Evolutionary conservation across 2,329 filamentous ascomycete genomes (phyloP).

Genomic region (Seiridium unicorne): DNA sequence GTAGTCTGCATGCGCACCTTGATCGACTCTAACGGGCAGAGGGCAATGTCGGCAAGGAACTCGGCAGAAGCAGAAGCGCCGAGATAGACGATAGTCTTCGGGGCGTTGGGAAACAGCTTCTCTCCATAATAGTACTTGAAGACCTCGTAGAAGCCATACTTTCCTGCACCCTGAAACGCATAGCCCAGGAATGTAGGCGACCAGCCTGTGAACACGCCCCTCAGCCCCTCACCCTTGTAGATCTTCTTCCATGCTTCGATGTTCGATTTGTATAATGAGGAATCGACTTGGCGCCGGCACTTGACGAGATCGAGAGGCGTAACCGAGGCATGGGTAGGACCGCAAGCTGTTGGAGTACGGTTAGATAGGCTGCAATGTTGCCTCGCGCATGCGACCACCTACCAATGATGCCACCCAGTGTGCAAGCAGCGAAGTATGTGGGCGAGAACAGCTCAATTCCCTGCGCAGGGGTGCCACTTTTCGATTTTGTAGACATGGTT

Average conservation of each 20-base stretch:
- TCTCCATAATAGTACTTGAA: constrained; percentile 87
- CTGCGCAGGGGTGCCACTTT: background rate
- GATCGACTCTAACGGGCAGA: constrained; percentile 81
- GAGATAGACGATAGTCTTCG: constrained; percentile 77
- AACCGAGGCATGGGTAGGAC: constrained; percentile 10
- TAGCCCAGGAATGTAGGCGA: constrained; percentile 80
- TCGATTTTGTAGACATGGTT: constrained; percentile 5
- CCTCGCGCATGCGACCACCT: background rate
- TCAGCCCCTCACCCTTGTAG: constrained; percentile 67
- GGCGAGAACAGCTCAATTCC: constrained; percentile 12
- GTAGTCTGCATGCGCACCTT: constrained; percentile 85
- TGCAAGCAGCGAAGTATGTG: constrained; percentile 11
- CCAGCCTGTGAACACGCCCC: constrained; percentile 84
- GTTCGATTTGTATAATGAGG: constrained; percentile 79
- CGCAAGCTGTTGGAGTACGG: constrained; percentile 3
- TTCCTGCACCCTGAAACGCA: constrained; percentile 78
- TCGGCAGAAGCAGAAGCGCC: constrained; percentile 70
- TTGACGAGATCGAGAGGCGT: constrained; percentile 80
- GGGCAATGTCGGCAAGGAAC: constrained; percentile 69
- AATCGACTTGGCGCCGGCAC: constrained; percentile 80
- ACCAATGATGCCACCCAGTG: constrained; percentile 12
- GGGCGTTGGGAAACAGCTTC: constrained; percentile 65
- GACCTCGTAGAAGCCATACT: constrained; percentile 85
- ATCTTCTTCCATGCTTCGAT: constrained; percentile 78
- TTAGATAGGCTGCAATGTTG: background rate